A percentile compares a stretch with the other conserved stretches of the same genome.
phyloP scores from a whole-genome alignment of 805 yeast genomes.

The Huiozyma sinensis region DNA sequence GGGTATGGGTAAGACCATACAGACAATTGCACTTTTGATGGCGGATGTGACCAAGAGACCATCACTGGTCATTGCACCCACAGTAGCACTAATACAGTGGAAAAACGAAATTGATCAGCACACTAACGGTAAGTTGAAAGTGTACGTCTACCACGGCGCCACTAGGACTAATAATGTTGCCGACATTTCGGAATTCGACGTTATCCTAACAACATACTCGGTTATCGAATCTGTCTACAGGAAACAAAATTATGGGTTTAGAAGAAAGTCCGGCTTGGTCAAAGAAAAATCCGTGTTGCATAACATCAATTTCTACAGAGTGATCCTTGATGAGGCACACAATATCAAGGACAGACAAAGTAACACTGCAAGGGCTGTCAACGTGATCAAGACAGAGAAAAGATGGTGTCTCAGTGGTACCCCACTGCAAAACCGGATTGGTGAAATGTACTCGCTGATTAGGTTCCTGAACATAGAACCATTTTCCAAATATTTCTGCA shows the following conservation, averaged over 20 bases:
- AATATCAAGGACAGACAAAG: conserved; percentile 91
- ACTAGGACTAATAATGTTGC: conserved; percentile 49
- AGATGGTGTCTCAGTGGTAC: conserved; percentile 94
- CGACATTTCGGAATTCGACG: conserved; percentile 50
- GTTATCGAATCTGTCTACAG: conserved; percentile 81
- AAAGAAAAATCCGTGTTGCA: conserved; percentile 74
- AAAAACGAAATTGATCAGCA: conserved; percentile 82
- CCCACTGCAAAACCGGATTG: conserved; percentile 91
- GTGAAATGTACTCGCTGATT: conserved; percentile 88
- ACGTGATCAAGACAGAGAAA: conserved; percentile 55
- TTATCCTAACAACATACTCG: conserved; percentile 83
- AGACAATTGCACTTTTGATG: conserved; percentile 82
- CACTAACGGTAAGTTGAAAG: conserved; percentile 58
- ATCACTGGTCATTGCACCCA: conserved; percentile 88
- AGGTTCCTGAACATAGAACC: conserved; percentile 79
- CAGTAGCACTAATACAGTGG: conserved; percentile 99
- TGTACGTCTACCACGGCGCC: conserved; percentile 77
- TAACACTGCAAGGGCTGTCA: conserved; percentile 89
- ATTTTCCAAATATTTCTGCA: conserved; percentile 81
- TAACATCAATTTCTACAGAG: conserved; percentile 65
- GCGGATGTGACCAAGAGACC: conserved; percentile 57
- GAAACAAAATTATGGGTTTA: conserved; percentile 75
- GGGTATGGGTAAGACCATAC: conserved; percentile 99
- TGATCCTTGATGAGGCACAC: conserved; percentile 92
- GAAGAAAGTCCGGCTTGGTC: conserved; percentile 55